Conservation (phyloP, 2,329 filamentous ascomycete species). For the Bipolaris sorokiniana region DNA sequence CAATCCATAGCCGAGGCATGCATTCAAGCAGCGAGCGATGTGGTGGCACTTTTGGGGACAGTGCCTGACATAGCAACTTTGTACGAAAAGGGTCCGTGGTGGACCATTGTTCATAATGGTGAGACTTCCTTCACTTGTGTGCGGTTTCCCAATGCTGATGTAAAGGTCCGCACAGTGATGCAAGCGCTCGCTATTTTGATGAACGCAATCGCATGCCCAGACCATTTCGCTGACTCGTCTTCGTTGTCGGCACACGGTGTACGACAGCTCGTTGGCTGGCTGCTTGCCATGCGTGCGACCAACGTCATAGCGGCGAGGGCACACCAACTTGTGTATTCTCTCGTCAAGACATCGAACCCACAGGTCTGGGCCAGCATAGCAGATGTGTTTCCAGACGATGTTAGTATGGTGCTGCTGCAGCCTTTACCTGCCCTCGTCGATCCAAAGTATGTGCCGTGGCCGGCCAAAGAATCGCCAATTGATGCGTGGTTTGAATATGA, state of each 20-base stretch:
- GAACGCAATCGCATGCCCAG: constrained; percentile 39
- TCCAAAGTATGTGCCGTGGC: constrained; percentile 8
- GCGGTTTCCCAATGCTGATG: background rate
- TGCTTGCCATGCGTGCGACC: constrained; percentile 32
- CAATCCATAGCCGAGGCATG: constrained; percentile 36
- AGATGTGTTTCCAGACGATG: constrained; percentile 9
- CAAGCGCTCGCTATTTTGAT: constrained; percentile 47
- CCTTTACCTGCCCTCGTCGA: background rate
- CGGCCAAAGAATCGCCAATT: background rate
- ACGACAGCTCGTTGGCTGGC: constrained; percentile 31
- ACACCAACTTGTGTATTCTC: constrained; percentile 18
- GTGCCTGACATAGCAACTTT: constrained; percentile 18
- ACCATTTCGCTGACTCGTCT: constrained; percentile 3
- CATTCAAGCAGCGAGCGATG: constrained; percentile 38
- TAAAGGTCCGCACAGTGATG: constrained; percentile 27
- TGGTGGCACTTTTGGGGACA: constrained; percentile 38
- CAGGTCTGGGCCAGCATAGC: constrained; percentile 10
- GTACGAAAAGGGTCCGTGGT: constrained; percentile 43
- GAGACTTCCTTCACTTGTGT: background rate
- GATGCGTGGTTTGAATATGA: constrained; percentile 9
- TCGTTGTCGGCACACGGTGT: constrained; percentile 2
- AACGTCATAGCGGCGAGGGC: constrained; percentile 33
- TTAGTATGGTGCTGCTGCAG: background rate
- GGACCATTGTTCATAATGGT: constrained; percentile 41
- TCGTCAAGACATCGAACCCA: constrained; percentile 12